Evolutionary conservation across 2,329 filamentous ascomycete species (phyloP).

Genomic region (Rhynchosporium graminicola): DNA sequence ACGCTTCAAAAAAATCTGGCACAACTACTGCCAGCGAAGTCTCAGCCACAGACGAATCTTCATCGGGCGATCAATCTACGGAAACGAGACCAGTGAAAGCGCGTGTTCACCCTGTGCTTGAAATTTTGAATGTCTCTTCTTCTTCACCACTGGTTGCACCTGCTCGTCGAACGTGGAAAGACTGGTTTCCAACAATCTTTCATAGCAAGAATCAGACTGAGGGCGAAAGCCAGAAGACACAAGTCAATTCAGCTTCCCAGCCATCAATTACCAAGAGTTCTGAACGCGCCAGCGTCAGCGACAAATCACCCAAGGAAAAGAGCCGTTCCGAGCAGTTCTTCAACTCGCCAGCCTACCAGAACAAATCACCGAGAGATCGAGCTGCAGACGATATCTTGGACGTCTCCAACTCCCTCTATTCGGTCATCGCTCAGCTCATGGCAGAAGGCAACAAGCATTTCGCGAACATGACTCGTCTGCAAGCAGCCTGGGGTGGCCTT

Average conservation of each 20-base stretch:
- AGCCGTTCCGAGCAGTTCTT: neutral
- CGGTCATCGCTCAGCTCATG: slow-evolving; percentile 8
- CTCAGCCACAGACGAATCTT: no score
- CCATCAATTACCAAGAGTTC: neutral
- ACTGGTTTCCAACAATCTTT: neutral
- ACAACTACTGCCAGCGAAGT: neutral
- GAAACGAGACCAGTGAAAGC: neutral
- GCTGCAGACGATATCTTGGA: neutral
- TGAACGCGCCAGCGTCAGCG: neutral
- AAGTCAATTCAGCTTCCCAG: neutral
- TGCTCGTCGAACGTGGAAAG: neutral
- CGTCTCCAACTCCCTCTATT: neutral
- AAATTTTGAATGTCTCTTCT: neutral
- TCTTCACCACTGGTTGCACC: neutral
- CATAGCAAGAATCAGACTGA: neutral
- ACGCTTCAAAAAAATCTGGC: neutral
- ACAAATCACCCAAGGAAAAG: neutral
- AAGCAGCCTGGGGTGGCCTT: neutral
- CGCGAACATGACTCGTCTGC: neutral
- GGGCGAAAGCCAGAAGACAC: no score
- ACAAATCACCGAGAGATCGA: neutral
- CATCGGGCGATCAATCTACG: no score
- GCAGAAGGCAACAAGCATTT: slow-evolving; percentile 12
- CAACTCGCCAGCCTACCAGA: neutral
- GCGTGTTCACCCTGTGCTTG: neutral